Conservation (phyloP, 345 rosid genomes). For the Populus pruinosa region DNA sequence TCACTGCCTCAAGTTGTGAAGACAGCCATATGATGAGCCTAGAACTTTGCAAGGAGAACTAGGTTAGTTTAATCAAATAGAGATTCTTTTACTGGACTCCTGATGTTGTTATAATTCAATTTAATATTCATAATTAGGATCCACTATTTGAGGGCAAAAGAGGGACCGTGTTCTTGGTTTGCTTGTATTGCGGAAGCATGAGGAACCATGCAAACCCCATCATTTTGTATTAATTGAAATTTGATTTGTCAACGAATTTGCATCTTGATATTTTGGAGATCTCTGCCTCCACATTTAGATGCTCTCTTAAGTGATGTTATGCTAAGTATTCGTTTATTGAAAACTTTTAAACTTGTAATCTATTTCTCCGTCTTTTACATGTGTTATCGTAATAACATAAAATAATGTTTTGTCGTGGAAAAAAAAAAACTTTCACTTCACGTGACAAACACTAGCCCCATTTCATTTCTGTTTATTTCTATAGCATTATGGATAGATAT, state of each 20-base stretch:
- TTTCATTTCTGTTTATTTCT: too few relatives aligned
- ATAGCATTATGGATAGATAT: too few relatives aligned
- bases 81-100: not conserved
- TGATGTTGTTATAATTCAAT: not conserved
- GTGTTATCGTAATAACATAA: too few relatives aligned
- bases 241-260: not conserved
- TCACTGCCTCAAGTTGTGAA: constrained; percentile 70
- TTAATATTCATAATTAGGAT: not conserved
- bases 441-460: too few relatives aligned
- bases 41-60: not conserved
- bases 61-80: not conserved
- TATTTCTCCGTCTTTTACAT: too few relatives aligned
- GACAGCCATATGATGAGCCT: constrained; percentile 11
- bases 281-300: not conserved
- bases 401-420: too few relatives aligned
- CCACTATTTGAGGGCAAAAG: not conserved
- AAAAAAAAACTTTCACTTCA: too few relatives aligned
- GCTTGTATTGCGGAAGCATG: not conserved
- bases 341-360: not conserved
- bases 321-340: too few relatives aligned
- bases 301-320: not conserved
- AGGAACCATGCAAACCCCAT: not conserved
- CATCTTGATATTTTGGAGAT: not conserved
- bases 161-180: not conserved
- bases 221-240: not conserved